Percentiles rank a stretch among this genome's conserved stretches.
Conservation (phyloP, 768 basidiomycete species). For the Dioszegia hungarica region DNA sequence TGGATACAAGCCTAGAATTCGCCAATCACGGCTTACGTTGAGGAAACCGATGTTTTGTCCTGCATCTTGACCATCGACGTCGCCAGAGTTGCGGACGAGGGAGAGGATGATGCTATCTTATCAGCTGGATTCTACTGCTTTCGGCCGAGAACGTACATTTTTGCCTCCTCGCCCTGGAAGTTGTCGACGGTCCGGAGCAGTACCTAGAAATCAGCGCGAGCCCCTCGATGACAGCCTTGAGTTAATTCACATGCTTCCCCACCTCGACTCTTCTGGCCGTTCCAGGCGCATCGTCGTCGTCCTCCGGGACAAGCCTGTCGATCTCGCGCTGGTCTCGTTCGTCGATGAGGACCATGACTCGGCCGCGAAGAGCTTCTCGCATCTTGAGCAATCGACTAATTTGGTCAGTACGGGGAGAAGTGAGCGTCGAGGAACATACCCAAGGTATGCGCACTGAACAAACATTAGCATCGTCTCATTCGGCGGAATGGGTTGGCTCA, state of each 20-base stretch:
- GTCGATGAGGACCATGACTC: conserved; percentile 9
- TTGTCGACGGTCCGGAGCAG: conserved; percentile 70
- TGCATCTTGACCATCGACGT: conserved; percentile 14
- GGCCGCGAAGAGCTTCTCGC: not conserved
- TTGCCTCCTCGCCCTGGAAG: conserved; percentile 59
- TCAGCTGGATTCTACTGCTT: not conserved
- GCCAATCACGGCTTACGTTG: conserved; percentile 54
- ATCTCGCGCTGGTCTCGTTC: conserved; percentile 13
- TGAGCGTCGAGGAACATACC: not conserved
- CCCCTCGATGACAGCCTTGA: not conserved
- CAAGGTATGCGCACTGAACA: conserved; percentile 18
- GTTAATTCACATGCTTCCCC: not conserved
- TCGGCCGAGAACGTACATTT: conserved; percentile 50
- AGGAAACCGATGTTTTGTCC: conserved; percentile 62
- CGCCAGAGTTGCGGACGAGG: conserved; percentile 66
- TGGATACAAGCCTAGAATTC: not conserved
- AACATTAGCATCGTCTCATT: too few species aligned
- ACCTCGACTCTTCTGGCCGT: not conserved
- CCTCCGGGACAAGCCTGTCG: not conserved
- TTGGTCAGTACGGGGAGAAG: not conserved
- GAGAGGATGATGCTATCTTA: conserved; percentile 60
- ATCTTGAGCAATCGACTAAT: conserved; percentile 11
- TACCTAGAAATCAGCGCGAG: conserved; percentile 52
- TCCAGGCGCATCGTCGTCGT: not conserved
- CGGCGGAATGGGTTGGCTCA: too few species aligned